Percentiles rank a stretch among this genome's conserved stretches.
Conservation (phyloP, 2,329 filamentous ascomycete species). For the Hypoxylon sp. region DNA sequence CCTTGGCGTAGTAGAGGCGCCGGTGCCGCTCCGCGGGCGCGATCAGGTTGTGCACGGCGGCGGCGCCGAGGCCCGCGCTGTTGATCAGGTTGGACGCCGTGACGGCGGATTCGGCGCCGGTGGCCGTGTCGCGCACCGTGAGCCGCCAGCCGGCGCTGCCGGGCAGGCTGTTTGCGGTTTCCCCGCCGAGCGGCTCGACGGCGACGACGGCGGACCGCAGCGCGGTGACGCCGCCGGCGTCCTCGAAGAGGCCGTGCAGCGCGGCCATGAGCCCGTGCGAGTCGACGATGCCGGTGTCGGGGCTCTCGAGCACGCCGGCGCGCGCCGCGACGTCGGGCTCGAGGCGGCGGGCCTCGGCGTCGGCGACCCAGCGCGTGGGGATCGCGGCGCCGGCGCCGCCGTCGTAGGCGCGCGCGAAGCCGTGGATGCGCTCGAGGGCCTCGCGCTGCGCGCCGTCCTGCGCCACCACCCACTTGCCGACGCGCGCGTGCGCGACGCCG, state of each 20-base stretch:
- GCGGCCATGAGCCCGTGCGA: conserved; percentile 84
- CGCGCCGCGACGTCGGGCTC: conserved; percentile 81
- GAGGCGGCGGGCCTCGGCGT: conserved; percentile 64
- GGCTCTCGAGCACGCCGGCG: conserved; percentile 80
- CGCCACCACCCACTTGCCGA: conserved; percentile 94
- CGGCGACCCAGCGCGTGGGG: conserved; percentile 74
- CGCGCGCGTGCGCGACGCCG: conserved; percentile 74
- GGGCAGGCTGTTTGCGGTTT: conserved; percentile 40
- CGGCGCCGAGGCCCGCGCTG: conserved; percentile 81
- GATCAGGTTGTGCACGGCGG: conserved; percentile 82
- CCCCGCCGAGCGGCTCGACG: conserved; percentile 58
- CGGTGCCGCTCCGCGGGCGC: conserved; percentile 64
- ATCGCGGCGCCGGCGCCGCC: conserved; percentile 57
- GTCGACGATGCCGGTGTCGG: conserved; percentile 90
- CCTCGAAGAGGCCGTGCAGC: conserved; percentile 78
- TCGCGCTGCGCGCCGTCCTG: conserved; percentile 76
- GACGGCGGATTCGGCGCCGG: conserved; percentile 63
- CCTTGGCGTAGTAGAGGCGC: conserved; percentile 85
- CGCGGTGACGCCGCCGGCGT: conserved; percentile 77
- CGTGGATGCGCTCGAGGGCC: conserved; percentile 63
- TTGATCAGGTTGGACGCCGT: conserved; percentile 83
- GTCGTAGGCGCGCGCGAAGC: conserved; percentile 40
- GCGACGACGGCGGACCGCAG: conserved; percentile 70
- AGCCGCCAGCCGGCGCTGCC: conserved; percentile 75
- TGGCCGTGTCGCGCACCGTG: conserved; percentile 55